Conservation (phyloP, 352 stramenopile species). For the Globisporangium paddicum region DNA sequence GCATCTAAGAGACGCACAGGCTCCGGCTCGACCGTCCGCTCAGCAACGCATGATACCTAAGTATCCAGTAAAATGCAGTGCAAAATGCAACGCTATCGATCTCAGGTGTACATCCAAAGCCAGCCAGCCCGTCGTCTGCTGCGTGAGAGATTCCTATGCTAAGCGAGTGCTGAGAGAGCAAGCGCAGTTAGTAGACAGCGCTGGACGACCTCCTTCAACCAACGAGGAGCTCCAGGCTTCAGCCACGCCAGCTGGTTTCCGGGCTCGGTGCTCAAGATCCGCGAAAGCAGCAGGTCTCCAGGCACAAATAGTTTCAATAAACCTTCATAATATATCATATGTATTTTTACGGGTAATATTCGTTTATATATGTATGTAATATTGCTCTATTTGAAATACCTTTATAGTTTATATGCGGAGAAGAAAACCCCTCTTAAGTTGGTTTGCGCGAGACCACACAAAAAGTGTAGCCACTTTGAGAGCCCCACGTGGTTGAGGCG, state of each 20-base stretch:
- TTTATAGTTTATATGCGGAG: constrained; percentile 2
- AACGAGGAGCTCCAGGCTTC: constrained; percentile 6
- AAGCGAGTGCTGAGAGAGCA: neutral
- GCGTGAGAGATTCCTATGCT: no score
- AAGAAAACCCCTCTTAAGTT: neutral
- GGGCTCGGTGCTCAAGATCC: neutral
- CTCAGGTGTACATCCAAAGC: neutral
- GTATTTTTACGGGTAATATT: no score
- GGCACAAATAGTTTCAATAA: neutral
- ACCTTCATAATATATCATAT: constrained; percentile 1
- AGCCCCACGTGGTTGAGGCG: constrained; percentile 5
- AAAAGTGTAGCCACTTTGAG: constrained; percentile 7
- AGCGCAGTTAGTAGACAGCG: no score
- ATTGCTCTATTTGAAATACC: constrained; percentile 4
- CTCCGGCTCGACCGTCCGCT: neutral
- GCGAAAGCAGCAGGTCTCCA: neutral
- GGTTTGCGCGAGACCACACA: neutral
- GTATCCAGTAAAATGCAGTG: neutral
- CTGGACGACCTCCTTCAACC: no score
- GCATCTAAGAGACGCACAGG: neutral
- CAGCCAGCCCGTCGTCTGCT: no score
- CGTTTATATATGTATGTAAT: neutral
- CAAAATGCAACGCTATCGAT: neutral
- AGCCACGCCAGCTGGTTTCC: constrained; percentile 22
- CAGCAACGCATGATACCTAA: neutral